These are phyloP conservation scores for Fragilaria crotonensis DNA, from an alignment of 108 stramenopile species.

Conservation along the genomic window DNA sequence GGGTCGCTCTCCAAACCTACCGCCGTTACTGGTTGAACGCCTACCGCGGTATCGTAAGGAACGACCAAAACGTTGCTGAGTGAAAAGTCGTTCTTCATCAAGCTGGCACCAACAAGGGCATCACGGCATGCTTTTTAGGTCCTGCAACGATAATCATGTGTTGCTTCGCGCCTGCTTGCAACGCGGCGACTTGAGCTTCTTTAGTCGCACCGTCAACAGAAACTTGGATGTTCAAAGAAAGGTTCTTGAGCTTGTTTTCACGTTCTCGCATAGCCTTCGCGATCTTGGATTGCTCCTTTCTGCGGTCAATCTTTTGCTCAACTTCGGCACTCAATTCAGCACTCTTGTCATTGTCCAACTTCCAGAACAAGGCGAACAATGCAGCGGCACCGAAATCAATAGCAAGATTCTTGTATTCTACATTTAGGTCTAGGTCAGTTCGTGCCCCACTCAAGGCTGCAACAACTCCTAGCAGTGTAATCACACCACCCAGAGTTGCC, in stretches of 20 bases:
- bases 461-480: conserved; percentile 47
- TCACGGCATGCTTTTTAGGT: conserved; percentile 63
- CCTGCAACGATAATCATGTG: conserved; percentile 80
- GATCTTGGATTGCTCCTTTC: conserved; percentile 44
- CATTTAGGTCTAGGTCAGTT: conserved; percentile 61
- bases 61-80: conserved; percentile 72
- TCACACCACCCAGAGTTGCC: conserved; percentile 64
- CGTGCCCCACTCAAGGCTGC: conserved; percentile 47
- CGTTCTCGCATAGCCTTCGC: conserved; percentile 46
- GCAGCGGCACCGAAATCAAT: conserved; percentile 81
- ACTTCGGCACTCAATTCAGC: conserved; percentile 47
- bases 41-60: conserved; percentile 62
- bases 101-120: conserved; percentile 70
- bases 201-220: conserved; percentile 39
- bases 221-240: conserved; percentile 55
- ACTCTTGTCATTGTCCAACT: conserved; percentile 57
- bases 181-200: conserved; percentile 37
- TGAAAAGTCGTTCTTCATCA: conserved; percentile 77
- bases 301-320: conserved; percentile 53
- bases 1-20: conserved; percentile 59
- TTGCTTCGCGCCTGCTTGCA: conserved; percentile 66
- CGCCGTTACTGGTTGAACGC: conserved; percentile 28
- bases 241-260: conserved; percentile 27
- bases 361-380: conserved; percentile 47
- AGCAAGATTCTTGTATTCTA: conserved; percentile 71